Percentiles rank a stretch among this genome's conserved stretches.
These are phyloP conservation scores for Chaetomium sp. DNA, from an alignment of 2,329 filamentous ascomycete genomes.

Conservation along the genomic window DNA sequence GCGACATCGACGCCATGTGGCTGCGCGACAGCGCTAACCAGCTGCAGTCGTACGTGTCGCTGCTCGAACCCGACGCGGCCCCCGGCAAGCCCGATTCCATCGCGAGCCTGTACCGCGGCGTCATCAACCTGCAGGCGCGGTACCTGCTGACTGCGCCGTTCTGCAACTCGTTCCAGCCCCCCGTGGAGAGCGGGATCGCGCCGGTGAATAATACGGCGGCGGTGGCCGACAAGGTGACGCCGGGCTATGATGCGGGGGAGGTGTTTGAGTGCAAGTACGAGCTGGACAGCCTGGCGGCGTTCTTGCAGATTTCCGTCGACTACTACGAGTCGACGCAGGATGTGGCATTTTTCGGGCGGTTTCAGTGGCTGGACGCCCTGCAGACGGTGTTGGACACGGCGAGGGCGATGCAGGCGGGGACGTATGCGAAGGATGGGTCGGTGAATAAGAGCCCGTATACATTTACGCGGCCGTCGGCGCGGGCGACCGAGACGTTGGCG, in stretches of 20 bases:
- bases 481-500: conserved; percentile 72
- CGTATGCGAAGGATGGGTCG: conserved; percentile 57
- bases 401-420: conserved; percentile 63
- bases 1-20: conserved; percentile 43
- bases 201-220: conserved; percentile 51
- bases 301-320: conserved; percentile 73
- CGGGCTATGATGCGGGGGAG: conserved; percentile 57
- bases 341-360: conserved; percentile 59
- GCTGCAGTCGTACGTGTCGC: conserved; percentile 63
- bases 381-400: conserved; percentile 63
- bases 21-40: conserved; percentile 50
- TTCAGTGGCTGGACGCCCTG: conserved; percentile 64
- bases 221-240: conserved; percentile 55
- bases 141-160: conserved; percentile 67
- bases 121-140: conserved; percentile 69
- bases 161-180: conserved; percentile 93
- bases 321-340: conserved; percentile 72
- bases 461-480: conserved; percentile 66
- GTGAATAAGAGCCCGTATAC: conserved; percentile 60
- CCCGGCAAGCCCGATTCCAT: conserved; percentile 45
- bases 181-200: conserved; percentile 61
- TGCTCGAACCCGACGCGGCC: conserved; percentile 40
- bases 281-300: conserved; percentile 82
- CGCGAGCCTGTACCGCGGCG: conserved; percentile 63
- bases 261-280: conserved; percentile 98